Evolutionary conservation across 1,139 yeast species (phyloP).

Genomic region (Yamadazyma dendronema): DNA sequence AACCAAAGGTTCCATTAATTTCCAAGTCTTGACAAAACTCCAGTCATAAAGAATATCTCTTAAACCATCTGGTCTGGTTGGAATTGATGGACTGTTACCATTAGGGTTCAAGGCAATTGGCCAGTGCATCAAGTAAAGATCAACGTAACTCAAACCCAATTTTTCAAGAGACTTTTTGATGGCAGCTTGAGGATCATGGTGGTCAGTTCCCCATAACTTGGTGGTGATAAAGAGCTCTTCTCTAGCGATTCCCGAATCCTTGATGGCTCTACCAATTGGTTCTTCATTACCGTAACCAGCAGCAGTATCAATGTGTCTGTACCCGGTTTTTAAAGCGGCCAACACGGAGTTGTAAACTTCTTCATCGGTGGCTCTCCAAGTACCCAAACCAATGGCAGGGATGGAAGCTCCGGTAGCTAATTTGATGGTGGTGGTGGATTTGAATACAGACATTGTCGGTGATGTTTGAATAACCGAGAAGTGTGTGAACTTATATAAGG

Average conservation of each 20-base stretch:
- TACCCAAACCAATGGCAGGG: conserved; percentile 75
- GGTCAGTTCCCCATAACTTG: conserved; percentile 73
- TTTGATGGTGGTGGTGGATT: conserved; percentile 22
- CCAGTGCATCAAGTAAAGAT: conserved; percentile 86
- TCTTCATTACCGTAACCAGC: conserved; percentile 66
- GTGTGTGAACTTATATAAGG: conserved; percentile 1
- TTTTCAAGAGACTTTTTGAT: conserved; percentile 62
- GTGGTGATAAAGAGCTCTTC: conserved; percentile 76
- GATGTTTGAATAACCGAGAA: too few species aligned
- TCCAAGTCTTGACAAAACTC: conserved; percentile 63
- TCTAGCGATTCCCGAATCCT: conserved; percentile 67
- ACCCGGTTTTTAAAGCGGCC: conserved; percentile 56
- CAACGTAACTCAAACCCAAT: conserved; percentile 77
- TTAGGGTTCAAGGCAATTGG: conserved; percentile 58
- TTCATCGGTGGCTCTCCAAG: conserved; percentile 66
- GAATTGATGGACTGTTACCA: conserved; percentile 32
- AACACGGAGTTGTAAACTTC: conserved; percentile 63
- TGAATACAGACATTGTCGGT: conserved; percentile 3
- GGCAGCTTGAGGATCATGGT: conserved; percentile 57
- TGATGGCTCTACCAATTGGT: conserved; percentile 64
- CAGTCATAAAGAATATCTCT: conserved; percentile 39
- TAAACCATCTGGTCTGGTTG: conserved; percentile 22
- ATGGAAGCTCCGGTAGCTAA: conserved; percentile 61
- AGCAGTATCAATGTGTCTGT: conserved; percentile 82
- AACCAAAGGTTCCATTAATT: conserved; percentile 57